Evolutionary conservation across 305 asterid species (phyloP), one percentile per base, ranked within the genome.

Genomic region (Fraxinus albicans): DNA sequence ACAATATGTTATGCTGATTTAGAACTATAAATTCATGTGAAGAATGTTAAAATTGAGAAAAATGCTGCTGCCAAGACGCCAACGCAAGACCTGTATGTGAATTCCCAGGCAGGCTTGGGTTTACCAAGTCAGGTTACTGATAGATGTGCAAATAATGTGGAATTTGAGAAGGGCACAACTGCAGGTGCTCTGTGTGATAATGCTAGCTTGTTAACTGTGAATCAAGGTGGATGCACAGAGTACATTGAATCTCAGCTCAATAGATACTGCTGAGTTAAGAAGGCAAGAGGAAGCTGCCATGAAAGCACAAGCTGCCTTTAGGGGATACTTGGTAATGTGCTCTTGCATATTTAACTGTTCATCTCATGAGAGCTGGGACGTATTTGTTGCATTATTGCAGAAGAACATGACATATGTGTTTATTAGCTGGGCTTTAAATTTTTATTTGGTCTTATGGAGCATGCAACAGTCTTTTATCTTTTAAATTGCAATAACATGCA

Each of bases 261-360:
- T 76, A 84, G 55, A 89, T 83, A 90, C 89, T 86, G 91, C 88
- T 80, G 94, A 88, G 84, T 83, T 67, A 87, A 78, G 35, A 81
- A 93, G 81, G 84, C 95, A 83, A 84, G 95, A 91, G 77, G 82
- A 90, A 86, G 95, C 99, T 86, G 95, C 98, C 50, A 89, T 91
- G 10, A 90, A 90, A 91, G 93, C 90, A 77, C 98, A 94, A 85
- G 98, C 99, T 33, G 94, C 92, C 74, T 94, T 93, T 84, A 91
- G 98, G 87, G 98, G 99, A 79, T 93, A 94, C 85, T 86, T 96
- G 97, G 99, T 93, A 95, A 84, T 10, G 17, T 76, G 81, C 80
- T 84, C 79, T 74, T 67, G 67, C 85, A 78, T 8, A 1, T 33
- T n/a, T 63, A 63, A 63, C 72, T 8, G 3, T 21, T 63, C 33